These are phyloP conservation scores for Gorgonomyces haynaldii DNA, from an alignment of 192 early-diverging fungal species.

Conservation along the genomic window DNA sequence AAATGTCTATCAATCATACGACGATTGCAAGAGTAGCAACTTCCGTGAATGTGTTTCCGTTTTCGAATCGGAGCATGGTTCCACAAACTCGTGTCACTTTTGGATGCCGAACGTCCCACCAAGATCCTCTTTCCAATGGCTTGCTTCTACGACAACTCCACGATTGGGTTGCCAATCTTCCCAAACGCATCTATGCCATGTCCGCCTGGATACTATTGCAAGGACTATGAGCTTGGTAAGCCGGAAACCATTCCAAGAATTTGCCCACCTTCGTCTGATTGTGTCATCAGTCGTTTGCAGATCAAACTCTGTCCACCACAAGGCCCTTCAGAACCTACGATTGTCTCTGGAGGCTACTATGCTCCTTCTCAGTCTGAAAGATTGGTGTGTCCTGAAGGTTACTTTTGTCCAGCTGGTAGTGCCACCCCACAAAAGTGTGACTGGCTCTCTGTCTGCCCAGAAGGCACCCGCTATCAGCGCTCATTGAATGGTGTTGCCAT, in stretches of 20 bases:
- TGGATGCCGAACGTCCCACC: too few relatives aligned
- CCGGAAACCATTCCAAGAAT: constrained; percentile 10
- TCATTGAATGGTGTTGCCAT: constrained; percentile 3
- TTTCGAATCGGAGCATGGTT: too few relatives aligned
- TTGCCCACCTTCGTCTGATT: constrained; percentile 13
- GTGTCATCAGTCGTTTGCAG: constrained; percentile 8
- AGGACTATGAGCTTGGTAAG: constrained; percentile 2
- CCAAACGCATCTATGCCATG: too few relatives aligned
- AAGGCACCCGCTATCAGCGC: background rate
- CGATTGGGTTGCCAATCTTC: too few relatives aligned
- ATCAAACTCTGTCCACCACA: background rate
- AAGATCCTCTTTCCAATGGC: too few relatives aligned
- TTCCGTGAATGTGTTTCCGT: too few relatives aligned
- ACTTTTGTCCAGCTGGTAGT: constrained; percentile 5
- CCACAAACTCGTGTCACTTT: too few relatives aligned
- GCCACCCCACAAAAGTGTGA: constrained; percentile 2
- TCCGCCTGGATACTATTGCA: constrained; percentile 16
- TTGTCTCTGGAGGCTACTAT: constrained; percentile 1
- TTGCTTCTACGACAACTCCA: too few relatives aligned
- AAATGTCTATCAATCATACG: background rate
- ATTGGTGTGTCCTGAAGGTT: constrained; percentile 6
- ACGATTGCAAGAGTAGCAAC: background rate
- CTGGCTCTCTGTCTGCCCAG: constrained; percentile 4
- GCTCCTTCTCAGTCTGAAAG: background rate
- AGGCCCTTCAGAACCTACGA: constrained; percentile 4